These are phyloP conservation scores for Clavispora vitiphila DNA, from an alignment of 805 yeast genomes.

Conservation along the genomic window DNA sequence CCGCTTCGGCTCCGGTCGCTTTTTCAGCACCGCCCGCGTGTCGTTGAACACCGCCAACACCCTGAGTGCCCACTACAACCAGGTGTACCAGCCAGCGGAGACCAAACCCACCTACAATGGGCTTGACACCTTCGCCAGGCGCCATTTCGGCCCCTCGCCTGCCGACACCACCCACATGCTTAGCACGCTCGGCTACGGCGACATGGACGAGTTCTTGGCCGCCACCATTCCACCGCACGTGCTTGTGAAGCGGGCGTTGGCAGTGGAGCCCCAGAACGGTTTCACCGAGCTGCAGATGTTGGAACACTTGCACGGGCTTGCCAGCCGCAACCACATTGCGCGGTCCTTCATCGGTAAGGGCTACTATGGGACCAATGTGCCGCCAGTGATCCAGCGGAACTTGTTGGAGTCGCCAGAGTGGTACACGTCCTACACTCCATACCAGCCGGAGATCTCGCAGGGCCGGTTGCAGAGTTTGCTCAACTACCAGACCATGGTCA, in stretches of 20 bases:
- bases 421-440: conserved; percentile 98
- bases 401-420: conserved; percentile 92
- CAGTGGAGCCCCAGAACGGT: conserved; percentile 67
- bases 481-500: conserved; percentile 87
- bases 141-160: conserved; percentile 85
- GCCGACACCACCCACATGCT: conserved; percentile 64
- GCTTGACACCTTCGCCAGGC: conserved; percentile 80
- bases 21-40: background rate
- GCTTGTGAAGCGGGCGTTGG: conserved; percentile 60
- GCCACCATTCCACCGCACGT: conserved; percentile 76
- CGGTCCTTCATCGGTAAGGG: conserved; percentile 90
- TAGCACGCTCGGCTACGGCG: conserved; percentile 53
- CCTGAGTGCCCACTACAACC: conserved; percentile 47
- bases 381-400: conserved; percentile 91
- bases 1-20: background rate
- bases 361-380: conserved; percentile 83
- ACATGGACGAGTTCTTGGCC: conserved; percentile 65
- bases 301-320: conserved; percentile 60
- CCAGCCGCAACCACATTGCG: conserved; percentile 66
- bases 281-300: conserved; percentile 79
- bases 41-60: conserved; percentile 42
- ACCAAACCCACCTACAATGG: conserved; percentile 20
- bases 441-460: conserved; percentile 97
- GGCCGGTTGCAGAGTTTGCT: conserved; percentile 88
- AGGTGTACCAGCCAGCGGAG: conserved; percentile 41